Conservation (phyloP, 345 rosid species). For the Salix arbutifolia region DNA sequence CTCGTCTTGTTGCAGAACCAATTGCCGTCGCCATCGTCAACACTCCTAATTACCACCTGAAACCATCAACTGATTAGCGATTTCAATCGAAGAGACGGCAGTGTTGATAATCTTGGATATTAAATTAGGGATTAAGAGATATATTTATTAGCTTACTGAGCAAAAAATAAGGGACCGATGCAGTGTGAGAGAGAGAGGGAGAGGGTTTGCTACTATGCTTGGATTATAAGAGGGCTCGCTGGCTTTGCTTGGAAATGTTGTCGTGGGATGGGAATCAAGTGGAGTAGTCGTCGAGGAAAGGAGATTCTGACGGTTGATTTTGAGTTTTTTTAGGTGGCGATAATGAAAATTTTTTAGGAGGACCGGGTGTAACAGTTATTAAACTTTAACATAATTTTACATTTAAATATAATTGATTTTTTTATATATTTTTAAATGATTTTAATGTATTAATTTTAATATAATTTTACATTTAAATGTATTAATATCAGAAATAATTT, state of each 20-base stretch:
- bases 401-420: too few relatives aligned
- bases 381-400: too few relatives aligned
- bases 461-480: too few relatives aligned
- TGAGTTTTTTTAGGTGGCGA: neutral
- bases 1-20: conserved; percentile 33
- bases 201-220: neutral
- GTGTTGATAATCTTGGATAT: neutral
- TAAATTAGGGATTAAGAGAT: neutral
- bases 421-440: too few relatives aligned
- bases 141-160: neutral
- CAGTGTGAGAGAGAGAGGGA: neutral
- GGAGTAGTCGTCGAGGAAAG: neutral
- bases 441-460: too few relatives aligned
- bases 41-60: neutral
- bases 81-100: neutral
- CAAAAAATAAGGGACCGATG: neutral
- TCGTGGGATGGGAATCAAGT: neutral
- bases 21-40: conserved; percentile 57
- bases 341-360: neutral
- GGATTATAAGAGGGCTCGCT: neutral
- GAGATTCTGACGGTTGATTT: neutral
- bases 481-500: too few relatives aligned
- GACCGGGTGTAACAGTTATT: neutral
- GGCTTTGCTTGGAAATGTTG: neutral
- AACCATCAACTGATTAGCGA: neutral